Evolutionary conservation across 1,139 yeast genomes (phyloP).

Genomic region (Blastobotrys indianensis): DNA sequence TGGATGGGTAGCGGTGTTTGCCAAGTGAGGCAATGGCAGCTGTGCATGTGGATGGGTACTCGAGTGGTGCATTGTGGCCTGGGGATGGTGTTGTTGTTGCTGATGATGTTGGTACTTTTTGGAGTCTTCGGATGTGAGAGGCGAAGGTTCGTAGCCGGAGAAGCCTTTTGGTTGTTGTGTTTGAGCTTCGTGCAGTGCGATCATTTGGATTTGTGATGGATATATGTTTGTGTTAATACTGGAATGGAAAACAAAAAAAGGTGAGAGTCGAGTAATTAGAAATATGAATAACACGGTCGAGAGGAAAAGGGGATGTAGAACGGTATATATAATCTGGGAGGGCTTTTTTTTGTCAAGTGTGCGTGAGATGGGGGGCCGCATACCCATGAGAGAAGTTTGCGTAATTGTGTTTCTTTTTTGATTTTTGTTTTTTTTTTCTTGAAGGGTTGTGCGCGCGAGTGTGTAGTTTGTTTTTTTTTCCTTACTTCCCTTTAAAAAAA

Average conservation of each 20-base stretch:
- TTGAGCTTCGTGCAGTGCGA: slow-evolving; percentile 10
- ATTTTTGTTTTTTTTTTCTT: too few species aligned
- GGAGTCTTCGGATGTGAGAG: slow-evolving; percentile 3
- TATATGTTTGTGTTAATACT: background rate
- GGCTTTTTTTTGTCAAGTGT: too few species aligned
- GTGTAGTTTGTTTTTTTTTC: too few species aligned
- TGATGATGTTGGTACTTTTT: slow-evolving; percentile 11
- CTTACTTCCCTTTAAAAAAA: too few species aligned
- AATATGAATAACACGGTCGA: background rate
- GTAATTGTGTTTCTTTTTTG: too few species aligned
- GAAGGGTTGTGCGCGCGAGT: too few species aligned
- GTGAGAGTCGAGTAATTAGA: background rate
- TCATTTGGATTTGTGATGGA: slow-evolving; percentile 1
- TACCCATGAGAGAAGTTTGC: too few species aligned
- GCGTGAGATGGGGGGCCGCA: too few species aligned
- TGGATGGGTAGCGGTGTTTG: background rate
- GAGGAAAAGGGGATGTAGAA: background rate
- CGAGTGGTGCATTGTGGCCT: slow-evolving; percentile 9
- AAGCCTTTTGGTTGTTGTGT: slow-evolving; percentile 5
- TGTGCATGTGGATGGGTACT: background rate
- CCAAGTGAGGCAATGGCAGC: background rate
- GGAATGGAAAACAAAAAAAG: background rate
- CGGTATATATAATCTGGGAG: too few species aligned
- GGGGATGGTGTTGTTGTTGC: slow-evolving; percentile 15
- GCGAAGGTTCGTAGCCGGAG: too few species aligned